Evolutionary conservation across 768 basidiomycete genomes (phyloP).

Genomic region (Symmetrospora coprosmae): DNA sequence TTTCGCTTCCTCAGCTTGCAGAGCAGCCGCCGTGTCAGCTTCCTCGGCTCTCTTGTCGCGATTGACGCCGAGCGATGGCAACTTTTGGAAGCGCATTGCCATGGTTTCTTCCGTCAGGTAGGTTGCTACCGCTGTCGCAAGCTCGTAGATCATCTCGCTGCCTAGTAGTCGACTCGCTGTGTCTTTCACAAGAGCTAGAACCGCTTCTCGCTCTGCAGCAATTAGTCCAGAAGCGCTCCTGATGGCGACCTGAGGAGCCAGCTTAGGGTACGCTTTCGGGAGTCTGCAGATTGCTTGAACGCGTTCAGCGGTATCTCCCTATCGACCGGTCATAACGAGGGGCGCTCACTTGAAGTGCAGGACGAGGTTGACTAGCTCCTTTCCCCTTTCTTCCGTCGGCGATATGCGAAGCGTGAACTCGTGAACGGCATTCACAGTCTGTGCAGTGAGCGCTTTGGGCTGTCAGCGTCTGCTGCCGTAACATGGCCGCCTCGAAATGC

Average conservation of each 20-base stretch:
- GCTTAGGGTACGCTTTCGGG: conserved; percentile 16
- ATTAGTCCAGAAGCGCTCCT: neutral
- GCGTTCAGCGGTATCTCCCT: too few species aligned
- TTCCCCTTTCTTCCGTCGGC: conserved; percentile 6
- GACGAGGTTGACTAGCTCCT: conserved; percentile 5
- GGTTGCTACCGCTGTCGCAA: conserved; percentile 2
- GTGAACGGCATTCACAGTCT: conserved; percentile 20
- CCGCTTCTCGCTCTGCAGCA: neutral
- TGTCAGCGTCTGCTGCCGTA: too few species aligned
- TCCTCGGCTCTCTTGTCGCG: conserved; percentile 5
- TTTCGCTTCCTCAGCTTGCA: neutral
- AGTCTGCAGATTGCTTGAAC: conserved; percentile 4
- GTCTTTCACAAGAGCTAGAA: neutral
- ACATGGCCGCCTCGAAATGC: too few species aligned
- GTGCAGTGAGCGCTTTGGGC: neutral
- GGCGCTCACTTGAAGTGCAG: conserved; percentile 12
- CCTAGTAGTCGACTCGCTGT: conserved; percentile 4
- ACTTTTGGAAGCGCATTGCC: conserved; percentile 7
- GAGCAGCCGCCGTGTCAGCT: neutral
- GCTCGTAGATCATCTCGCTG: conserved; percentile 19
- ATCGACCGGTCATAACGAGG: too few species aligned
- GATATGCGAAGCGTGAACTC: conserved; percentile 10
- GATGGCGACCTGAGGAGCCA: neutral
- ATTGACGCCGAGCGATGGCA: conserved; percentile 5
- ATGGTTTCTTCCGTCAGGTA: conserved; percentile 8